Base-by-base conservation (phyloP, 768 basidiomycete species). In the Coprinopsis marcescibilis region DNA sequence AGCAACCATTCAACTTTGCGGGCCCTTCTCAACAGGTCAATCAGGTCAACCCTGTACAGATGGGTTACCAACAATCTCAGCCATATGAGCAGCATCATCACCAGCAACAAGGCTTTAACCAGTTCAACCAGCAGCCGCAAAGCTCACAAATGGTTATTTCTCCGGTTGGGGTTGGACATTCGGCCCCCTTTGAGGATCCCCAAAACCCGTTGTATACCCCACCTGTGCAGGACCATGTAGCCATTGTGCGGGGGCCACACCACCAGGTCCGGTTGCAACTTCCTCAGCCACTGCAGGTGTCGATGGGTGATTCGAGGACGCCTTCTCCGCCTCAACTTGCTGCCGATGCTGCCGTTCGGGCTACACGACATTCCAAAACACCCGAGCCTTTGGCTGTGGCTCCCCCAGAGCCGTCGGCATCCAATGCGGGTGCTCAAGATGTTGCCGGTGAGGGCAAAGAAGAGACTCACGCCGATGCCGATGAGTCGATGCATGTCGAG, bases 171-270 rank as follows among this genome's bases (percentile, higher is more conserved):
- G 23, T 40, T 5, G 20, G 19, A 8, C 39, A 17, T 10, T 12
- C 39, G 7, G 15, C 39, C 8, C 7, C 17, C 6, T 5, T 20
- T 24, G 5, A 43, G 4, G 41, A 43, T 24, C 41, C 41, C 21
- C 26, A 27, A 14, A 43, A 43, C 30, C 41, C 41, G 41, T 15
- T 43, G 24, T 43, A 43, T 43, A 43, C 39, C 25, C 39, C 39
- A 11, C 6, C 41, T 14, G 26, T 27, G 17, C 24, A 10, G 14
- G 26, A 30, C 24, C 41, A 43, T 15, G 12, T 15, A 13, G n/a
- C 41, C 26, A 8, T 40, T 19, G 38, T 40, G 11, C 38, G 25
- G 35, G 12, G 6, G 8, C 35, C 19, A 13, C 8, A 36, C 19
- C 39, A 10, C 17, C 26, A 43, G 19, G 39, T 19, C 8, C 43